Evolutionary conservation across 164 flowering plant genomes (phyloP).

Genomic region (Aristolochia californica): DNA sequence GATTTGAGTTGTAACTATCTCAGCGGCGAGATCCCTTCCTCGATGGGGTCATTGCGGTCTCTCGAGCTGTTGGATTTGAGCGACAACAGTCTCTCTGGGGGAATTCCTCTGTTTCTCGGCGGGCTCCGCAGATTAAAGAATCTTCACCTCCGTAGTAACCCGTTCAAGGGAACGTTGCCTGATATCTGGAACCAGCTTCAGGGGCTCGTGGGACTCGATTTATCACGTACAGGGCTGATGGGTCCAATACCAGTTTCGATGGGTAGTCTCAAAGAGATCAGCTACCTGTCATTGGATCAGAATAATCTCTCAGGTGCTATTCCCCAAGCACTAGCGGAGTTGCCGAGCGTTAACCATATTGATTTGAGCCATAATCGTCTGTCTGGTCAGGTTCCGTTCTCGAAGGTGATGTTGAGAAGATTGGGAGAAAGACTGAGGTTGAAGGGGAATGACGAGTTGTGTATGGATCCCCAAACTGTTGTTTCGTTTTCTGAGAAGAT

Average conservation of each 20-base stretch:
- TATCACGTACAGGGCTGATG: constrained; percentile 3
- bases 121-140: neutral
- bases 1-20: constrained; percentile 9
- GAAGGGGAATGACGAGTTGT: constrained; percentile 4
- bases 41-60: neutral
- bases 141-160: constrained; percentile 6
- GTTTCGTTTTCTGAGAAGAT: constrained; percentile 2
- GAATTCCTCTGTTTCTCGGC: constrained; percentile 3
- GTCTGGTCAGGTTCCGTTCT: constrained; percentile 5
- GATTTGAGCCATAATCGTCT: constrained; percentile 9
- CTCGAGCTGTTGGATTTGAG: constrained; percentile 10
- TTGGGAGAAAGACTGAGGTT: constrained; percentile 5
- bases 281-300: constrained; percentile 8
- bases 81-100: constrained; percentile 3
- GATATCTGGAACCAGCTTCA: constrained; percentile 2
- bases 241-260: constrained; percentile 7
- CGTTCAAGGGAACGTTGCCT: constrained; percentile 5
- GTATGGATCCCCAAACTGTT: neutral
- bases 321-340: neutral
- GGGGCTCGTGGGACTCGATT: constrained; percentile 9
- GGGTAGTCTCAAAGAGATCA: constrained; percentile 3
- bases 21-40: constrained; percentile 4
- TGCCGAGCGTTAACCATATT: constrained; percentile 4
- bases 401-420: constrained; percentile 3
- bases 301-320: constrained; percentile 6